Percentiles rank a stretch among this genome's conserved stretches.
phyloP scores from a whole-genome alignment of 169 alveolate species.

The Plasmodium adleri region DNA sequence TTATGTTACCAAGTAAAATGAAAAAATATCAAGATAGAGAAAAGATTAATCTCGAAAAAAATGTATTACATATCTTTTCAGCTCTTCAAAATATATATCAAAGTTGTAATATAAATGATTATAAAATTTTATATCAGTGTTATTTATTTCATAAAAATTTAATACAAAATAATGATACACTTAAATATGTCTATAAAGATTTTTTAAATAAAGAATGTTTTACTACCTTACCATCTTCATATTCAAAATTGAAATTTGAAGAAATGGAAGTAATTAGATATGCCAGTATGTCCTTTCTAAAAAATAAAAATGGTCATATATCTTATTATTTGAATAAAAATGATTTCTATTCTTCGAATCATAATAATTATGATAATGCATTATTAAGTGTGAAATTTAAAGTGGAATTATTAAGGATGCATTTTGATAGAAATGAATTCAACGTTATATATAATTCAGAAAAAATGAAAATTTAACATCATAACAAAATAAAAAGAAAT shows the following conservation, averaged over 20 bases:
- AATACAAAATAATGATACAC: background rate
- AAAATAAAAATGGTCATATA: slow-evolving; percentile 10
- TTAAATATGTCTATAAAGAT: slow-evolving; percentile 10
- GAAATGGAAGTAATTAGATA: slow-evolving; percentile 26
- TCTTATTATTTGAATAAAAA: slow-evolving; percentile 35
- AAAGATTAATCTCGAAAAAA: slow-evolving; percentile 1
- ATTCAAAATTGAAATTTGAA: slow-evolving; percentile 41
- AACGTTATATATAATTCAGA: slow-evolving; percentile 5
- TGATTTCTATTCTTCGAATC: slow-evolving; percentile 51
- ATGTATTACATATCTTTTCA: slow-evolving; percentile 7
- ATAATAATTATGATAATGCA: slow-evolving; percentile 15
- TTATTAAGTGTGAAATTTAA: slow-evolving; percentile 27
- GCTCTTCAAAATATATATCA: slow-evolving; percentile 57
- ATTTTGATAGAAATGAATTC: background rate
- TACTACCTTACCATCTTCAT: slow-evolving; percentile 52
- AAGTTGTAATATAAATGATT: slow-evolving; percentile 22
- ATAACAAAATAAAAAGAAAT: background rate
- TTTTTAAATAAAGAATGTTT: slow-evolving; percentile 19
- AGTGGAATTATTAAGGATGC: slow-evolving; percentile 4
- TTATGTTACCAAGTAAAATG: background rate
- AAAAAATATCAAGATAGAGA: background rate
- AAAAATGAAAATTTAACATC: background rate
- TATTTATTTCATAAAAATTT: slow-evolving; percentile 27
- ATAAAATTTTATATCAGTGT: slow-evolving; percentile 36
- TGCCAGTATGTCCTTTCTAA: slow-evolving; percentile 56